Base-by-base conservation (phyloP, 75 land plant species). In the Cupressus sempervirens region DNA sequence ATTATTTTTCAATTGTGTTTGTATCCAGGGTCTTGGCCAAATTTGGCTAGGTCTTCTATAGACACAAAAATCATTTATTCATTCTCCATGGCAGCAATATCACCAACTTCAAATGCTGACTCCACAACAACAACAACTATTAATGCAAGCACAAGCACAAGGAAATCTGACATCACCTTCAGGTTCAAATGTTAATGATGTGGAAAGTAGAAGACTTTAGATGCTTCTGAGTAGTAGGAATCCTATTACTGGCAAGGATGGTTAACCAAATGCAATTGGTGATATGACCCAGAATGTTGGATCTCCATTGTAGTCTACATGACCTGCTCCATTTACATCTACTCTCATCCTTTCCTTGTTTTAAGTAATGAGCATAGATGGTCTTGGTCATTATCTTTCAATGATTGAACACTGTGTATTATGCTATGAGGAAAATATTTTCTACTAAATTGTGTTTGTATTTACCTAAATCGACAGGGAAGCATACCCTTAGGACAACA, bases 121-220 rank as follows among this genome's bases (percentile, higher is more conserved):
- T 76, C 94, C 98, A 23, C 98, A 94, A 32, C 99, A 95, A 79
- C 96, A 95, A 83, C 94, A 93, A 41, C 86, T 93, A 30, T 76
- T 97, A 38, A 88, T 94, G 36, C 96, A 94, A 76, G 96, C 95
- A 62, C 97, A 93, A 58, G 96, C 94, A n/a, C n/a, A n/a, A n/a
- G n/a, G n/a, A n/a, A n/a, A n/a, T n/a, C n/a, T n/a, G n/a, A n/a
- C n/a, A n/a, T 92, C 98, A 26, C 88, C 94, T 40, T 87, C 93
- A 53, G 86, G 90, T 84, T 84, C 88, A 11, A n/a, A n/a, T n/a
- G n/a, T n/a, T n/a, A 87, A 86, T 56, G 98, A 97, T 80, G 36
- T 88, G 87, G 99, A 97, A 2, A 86, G 86, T 52, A 89, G 96
- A 88, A 92, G 93, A 83, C 76, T 97, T 45, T 87, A 95, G 84